Evolutionary conservation across 352 stramenopile genomes (phyloP).

Genomic region (Globisporangium barbulae): DNA sequence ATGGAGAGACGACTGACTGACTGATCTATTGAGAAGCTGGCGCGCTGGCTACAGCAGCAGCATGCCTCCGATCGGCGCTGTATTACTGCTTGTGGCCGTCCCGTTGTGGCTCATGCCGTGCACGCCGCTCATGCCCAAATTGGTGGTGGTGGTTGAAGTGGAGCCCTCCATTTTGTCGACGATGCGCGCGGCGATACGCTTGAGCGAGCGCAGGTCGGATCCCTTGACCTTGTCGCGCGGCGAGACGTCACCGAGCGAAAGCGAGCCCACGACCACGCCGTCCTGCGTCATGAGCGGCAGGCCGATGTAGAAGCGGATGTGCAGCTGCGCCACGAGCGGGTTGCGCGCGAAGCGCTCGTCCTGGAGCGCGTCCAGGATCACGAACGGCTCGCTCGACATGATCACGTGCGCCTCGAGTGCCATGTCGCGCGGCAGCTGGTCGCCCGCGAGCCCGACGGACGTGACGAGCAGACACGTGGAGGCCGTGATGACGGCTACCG

Average conservation of each 20-base stretch:
- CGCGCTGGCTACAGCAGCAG: conserved; percentile 11
- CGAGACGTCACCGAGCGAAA: conserved; percentile 67
- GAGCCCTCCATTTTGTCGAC: conserved; percentile 70
- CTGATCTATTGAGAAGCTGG: background rate
- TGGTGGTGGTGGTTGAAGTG: conserved; percentile 9
- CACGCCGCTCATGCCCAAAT: background rate
- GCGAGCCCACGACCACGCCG: conserved; percentile 61
- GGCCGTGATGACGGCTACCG: conserved; percentile 65
- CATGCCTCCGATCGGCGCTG: conserved; percentile 20
- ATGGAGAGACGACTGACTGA: background rate
- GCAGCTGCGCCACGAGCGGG: conserved; percentile 60
- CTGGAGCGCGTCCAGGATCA: conserved; percentile 71
- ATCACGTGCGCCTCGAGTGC: conserved; percentile 71
- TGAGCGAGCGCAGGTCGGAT: conserved; percentile 60
- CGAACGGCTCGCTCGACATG: conserved; percentile 67
- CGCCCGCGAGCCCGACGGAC: conserved; percentile 64
- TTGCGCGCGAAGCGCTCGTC: conserved; percentile 80
- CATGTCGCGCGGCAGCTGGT: conserved; percentile 77
- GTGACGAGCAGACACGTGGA: conserved; percentile 76
- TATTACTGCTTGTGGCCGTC: background rate
- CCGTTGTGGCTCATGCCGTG: background rate
- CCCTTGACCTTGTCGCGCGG: conserved; percentile 62
- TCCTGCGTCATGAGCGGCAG: conserved; percentile 71
- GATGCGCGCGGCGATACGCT: conserved; percentile 64
- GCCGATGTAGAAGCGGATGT: conserved; percentile 79